A percentile compares a stretch with the other conserved stretches of the same genome.
phyloP scores from a whole-genome alignment of 2,329 filamentous ascomycete species.

The Sporothrix protearum region DNA sequence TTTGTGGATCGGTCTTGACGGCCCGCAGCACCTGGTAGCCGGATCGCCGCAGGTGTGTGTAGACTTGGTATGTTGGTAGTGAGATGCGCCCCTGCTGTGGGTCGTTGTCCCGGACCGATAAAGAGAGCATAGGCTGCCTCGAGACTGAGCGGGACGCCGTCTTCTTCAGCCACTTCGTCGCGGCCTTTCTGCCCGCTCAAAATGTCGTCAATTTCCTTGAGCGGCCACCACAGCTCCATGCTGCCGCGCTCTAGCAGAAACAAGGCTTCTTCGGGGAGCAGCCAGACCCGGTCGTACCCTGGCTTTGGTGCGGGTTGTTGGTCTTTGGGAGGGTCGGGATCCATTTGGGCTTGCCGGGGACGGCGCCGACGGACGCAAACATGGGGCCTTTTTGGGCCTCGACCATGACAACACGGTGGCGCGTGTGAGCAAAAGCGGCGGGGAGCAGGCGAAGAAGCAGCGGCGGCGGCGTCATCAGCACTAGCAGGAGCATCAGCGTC shows the following conservation, averaged over 20 bases:
- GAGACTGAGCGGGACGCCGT: slow-evolving; percentile 79
- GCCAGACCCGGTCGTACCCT: slow-evolving; percentile 66
- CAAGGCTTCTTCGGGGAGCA: slow-evolving; percentile 87
- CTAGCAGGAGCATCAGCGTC: too few species aligned
- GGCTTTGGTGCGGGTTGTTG: slow-evolving; percentile 34
- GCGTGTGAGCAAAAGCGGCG: slow-evolving; percentile 33
- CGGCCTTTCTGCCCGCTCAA: slow-evolving; percentile 30
- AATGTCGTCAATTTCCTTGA: slow-evolving; percentile 48
- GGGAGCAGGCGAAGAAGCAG: neutral
- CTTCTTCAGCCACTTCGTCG: slow-evolving; percentile 34
- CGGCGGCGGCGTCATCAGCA: too few species aligned
- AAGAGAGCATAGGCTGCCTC: slow-evolving; percentile 87
- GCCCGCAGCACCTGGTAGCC: slow-evolving; percentile 66
- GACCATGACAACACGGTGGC: slow-evolving; percentile 61
- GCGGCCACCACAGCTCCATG: slow-evolving; percentile 82
- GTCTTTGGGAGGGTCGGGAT: slow-evolving; percentile 53
- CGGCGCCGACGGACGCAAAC: slow-evolving; percentile 65
- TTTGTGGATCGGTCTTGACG: slow-evolving; percentile 2
- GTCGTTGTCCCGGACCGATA: slow-evolving; percentile 66
- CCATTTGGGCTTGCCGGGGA: slow-evolving; percentile 30
- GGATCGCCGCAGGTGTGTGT: slow-evolving; percentile 73
- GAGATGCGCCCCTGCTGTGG: slow-evolving; percentile 51
- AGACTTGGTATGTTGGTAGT: slow-evolving; percentile 84
- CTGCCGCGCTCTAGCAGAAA: slow-evolving; percentile 85
- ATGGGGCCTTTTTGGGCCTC: slow-evolving; percentile 69